Evolutionary conservation across 2,329 filamentous ascomycete genomes (phyloP).

Genomic region (Xylariaceae sp.): DNA sequence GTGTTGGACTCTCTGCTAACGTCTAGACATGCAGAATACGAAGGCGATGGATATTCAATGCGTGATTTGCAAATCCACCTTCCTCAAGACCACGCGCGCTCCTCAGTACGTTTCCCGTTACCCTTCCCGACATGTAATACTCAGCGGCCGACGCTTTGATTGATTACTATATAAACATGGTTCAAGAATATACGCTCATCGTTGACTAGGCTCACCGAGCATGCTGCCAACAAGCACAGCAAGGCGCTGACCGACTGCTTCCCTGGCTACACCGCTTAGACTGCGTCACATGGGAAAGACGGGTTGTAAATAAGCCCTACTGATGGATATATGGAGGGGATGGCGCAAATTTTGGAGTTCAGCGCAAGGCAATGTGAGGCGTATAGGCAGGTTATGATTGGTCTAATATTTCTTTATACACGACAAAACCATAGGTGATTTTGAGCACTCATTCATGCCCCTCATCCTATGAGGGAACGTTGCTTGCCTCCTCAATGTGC

Average conservation of each 20-base stretch:
- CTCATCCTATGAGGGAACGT: not conserved
- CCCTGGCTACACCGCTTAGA: slow-evolving; percentile 40
- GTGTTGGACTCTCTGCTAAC: not conserved
- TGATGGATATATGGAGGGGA: slow-evolving; percentile 8
- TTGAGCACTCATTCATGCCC: slow-evolving; percentile 1
- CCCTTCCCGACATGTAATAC: not conserved
- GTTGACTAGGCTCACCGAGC: slow-evolving; percentile 56
- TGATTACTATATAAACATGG: not conserved
- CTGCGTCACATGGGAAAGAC: not conserved
- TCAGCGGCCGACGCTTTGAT: not conserved
- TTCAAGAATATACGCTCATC: slow-evolving; percentile 3
- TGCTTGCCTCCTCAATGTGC: slow-evolving; percentile 35
- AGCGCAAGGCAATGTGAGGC: slow-evolving; percentile 15
- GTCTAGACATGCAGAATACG: slow-evolving; percentile 52
- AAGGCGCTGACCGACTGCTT: slow-evolving; percentile 71
- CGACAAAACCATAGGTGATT: slow-evolving; percentile 5
- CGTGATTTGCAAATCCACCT: slow-evolving; percentile 70
- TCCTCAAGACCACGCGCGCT: slow-evolving; percentile 71
- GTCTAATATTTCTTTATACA: slow-evolving; percentile 20
- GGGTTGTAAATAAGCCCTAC: not conserved
- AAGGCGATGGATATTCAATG: slow-evolving; percentile 74
- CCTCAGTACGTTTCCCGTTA: slow-evolving; percentile 53
- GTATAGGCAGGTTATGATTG: slow-evolving; percentile 10
- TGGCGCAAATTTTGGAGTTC: slow-evolving; percentile 22
- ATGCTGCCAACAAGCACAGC: slow-evolving; percentile 72